Percentiles rank a stretch among this genome's conserved stretches.
Evolutionary conservation across 2,329 filamentous ascomycete species (phyloP).

Genomic region (Exophiala oligosperma): DNA sequence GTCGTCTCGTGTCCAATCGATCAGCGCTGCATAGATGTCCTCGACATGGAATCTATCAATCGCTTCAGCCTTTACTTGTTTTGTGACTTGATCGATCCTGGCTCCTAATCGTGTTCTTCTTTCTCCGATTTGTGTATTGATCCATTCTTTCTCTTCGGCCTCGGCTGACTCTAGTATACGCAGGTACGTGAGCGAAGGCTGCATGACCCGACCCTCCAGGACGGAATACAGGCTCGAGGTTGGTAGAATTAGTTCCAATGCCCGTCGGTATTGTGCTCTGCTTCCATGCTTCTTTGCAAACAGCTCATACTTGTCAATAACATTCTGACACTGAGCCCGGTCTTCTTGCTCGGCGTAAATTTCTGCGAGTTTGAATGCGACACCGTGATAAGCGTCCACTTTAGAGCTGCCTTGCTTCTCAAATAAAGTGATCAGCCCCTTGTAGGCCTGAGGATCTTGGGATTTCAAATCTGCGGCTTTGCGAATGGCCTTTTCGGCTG

Average conservation of each 20-base stretch:
- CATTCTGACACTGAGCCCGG: slow-evolving; percentile 57
- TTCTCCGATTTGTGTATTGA: slow-evolving; percentile 88
- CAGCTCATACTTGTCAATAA: slow-evolving; percentile 76
- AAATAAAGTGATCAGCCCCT: slow-evolving; percentile 82
- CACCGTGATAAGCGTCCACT: slow-evolving; percentile 71
- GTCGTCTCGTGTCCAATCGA: slow-evolving; percentile 89
- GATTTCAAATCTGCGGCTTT: slow-evolving; percentile 71
- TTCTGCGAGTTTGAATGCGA: slow-evolving; percentile 70
- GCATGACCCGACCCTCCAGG: slow-evolving; percentile 79
- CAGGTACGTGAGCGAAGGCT: slow-evolving; percentile 77
- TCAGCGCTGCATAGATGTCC: slow-evolving; percentile 74
- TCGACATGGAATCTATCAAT: slow-evolving; percentile 75
- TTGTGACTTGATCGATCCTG: slow-evolving; percentile 76
- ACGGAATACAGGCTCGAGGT: slow-evolving; percentile 76
- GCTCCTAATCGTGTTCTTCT: slow-evolving; percentile 85
- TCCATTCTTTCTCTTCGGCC: slow-evolving; percentile 79
- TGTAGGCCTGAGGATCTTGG: slow-evolving; percentile 81
- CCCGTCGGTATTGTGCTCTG: slow-evolving; percentile 70
- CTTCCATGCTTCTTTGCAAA: slow-evolving; percentile 73
- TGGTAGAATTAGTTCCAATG: slow-evolving; percentile 75
- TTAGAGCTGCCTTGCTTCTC: slow-evolving; percentile 72
- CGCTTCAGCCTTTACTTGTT: slow-evolving; percentile 85
- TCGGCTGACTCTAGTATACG: slow-evolving; percentile 82
- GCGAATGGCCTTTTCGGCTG: slow-evolving; percentile 75
- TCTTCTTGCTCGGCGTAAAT: slow-evolving; percentile 70